A percentile compares a stretch with the other conserved stretches of the same genome.
Evolutionary conservation across 108 stramenopile genomes (phyloP).

Genomic region (Discostella stelligeroides): DNA sequence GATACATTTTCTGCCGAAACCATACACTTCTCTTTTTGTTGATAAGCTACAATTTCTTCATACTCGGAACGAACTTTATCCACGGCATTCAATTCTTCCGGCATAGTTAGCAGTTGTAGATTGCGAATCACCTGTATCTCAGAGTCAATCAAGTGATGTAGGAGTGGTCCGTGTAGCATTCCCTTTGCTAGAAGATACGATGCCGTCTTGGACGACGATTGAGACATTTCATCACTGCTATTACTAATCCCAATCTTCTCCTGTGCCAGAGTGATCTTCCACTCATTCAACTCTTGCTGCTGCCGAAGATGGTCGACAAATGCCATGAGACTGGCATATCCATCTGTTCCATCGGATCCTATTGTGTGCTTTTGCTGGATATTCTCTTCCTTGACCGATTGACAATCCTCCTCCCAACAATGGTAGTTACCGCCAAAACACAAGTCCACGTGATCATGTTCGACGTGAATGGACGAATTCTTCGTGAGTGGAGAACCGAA

Average conservation of each 20-base stretch:
- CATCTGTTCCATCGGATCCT: constrained; percentile 24
- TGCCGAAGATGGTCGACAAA: constrained; percentile 55
- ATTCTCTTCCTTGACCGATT: constrained; percentile 1
- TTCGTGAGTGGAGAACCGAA: constrained; percentile 30
- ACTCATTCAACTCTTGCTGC: constrained; percentile 45
- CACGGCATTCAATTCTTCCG: constrained; percentile 63
- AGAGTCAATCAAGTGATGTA: constrained; percentile 58
- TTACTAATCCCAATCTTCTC: constrained; percentile 56
- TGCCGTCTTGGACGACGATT: constrained; percentile 51
- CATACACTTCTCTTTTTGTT: constrained; percentile 18
- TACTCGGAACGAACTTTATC: constrained; percentile 57
- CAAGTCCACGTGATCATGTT: constrained; percentile 29
- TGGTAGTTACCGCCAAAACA: constrained; percentile 40
- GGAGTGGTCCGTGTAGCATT: constrained; percentile 53
- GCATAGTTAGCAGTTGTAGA: constrained; percentile 61
- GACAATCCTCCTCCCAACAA: background rate
- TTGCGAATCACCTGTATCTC: constrained; percentile 66
- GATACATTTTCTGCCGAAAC: constrained; percentile 52
- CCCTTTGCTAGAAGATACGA: constrained; percentile 60
- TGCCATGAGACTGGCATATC: constrained; percentile 51
- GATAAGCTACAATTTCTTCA: constrained; percentile 23
- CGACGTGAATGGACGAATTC: constrained; percentile 24
- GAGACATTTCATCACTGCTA: no score
- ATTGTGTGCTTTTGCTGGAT: background rate
- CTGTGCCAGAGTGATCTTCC: constrained; percentile 82